Base-by-base conservation (phyloP, 345 rosid species). In the Eucalyptus victrix region DNA sequence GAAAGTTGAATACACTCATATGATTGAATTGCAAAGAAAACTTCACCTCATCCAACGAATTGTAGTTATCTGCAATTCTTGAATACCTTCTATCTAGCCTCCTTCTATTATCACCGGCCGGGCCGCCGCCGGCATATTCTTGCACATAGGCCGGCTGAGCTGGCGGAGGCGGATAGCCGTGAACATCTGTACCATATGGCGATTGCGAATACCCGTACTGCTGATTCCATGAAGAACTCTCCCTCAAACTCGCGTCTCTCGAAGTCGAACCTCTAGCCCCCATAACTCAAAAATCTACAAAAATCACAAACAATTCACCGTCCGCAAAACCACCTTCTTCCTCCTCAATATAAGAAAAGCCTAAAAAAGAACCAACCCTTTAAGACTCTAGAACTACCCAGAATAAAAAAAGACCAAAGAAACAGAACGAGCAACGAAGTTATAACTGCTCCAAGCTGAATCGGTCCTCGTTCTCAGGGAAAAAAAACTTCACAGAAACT, bases 31-130 rank as follows among this genome's bases (percentile, higher is more conserved):
- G 54, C 26, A 8, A 50, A 26, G 49, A 32, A 40, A 58, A 88
- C 34, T 88, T 91, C 87, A 97, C 99, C 97, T 97, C 96, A 12
- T 96, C 97, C 81, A 97, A 92, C 86, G 99, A 95, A 87, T 92
- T 94, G 93, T 94, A 97, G 72, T 97, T 86, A 90, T 97, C 99
- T 5, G 97, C 93, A 87, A 97, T 95, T 88, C 91, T 94, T 3
- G 98, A 97, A 89, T 92, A 96, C 94, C 91, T 96, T 54, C 97
- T 93, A 15, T 96, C 98, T 88, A 96, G 93, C 89, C 58, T 93
- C 93, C 92, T 96, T 86, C 89, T 94, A 88, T 93, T 91, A 44
- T 90, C 86, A 30, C 88, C 80, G 17, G 32, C 17, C 49, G 91
- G 30, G 32, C 87, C 56, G 32, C 86, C 49, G 17, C 42, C 34